phyloP scores from a whole-genome alignment of 192 early-diverging fungal species.

The Paraglomus occultum region DNA sequence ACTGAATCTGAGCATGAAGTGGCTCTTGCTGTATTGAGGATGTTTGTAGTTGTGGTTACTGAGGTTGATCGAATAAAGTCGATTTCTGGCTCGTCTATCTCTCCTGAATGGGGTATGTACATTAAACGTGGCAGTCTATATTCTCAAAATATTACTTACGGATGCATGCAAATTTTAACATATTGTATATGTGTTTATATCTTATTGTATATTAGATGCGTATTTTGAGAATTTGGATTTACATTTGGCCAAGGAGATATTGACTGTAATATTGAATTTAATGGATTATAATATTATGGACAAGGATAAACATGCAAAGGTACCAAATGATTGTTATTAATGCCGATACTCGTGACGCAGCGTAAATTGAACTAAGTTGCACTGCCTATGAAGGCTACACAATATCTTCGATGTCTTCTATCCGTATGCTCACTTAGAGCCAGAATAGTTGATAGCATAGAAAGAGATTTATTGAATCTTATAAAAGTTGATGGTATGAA shows the following conservation, averaged over 20 bases:
- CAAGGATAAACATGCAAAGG: neutral
- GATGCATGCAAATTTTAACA: neutral
- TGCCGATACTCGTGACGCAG: neutral
- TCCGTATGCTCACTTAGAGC: no score
- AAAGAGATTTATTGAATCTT: neutral
- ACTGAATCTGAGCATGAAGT: neutral
- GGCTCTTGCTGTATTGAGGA: neutral
- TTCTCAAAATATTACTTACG: neutral
- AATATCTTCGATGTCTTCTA: no score
- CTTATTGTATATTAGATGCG: neutral
- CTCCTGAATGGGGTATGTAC: conserved; percentile 10
- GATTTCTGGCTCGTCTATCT: neutral
- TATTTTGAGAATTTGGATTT: conserved; percentile 1
- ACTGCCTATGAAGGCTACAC: no score
- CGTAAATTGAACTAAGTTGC: no score
- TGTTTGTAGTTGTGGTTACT: conserved; percentile 2
- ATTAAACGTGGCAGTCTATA: neutral
- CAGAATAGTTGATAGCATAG: no score
- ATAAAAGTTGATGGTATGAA: neutral
- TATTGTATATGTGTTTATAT: neutral
- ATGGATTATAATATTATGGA: neutral
- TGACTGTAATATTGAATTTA: neutral
- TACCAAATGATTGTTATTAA: neutral
- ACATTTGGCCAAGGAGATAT: neutral
- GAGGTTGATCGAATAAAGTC: conserved; percentile 9